phyloP scores from a whole-genome alignment of 257 asterid genomes.

The Solanum chaucha region DNA sequence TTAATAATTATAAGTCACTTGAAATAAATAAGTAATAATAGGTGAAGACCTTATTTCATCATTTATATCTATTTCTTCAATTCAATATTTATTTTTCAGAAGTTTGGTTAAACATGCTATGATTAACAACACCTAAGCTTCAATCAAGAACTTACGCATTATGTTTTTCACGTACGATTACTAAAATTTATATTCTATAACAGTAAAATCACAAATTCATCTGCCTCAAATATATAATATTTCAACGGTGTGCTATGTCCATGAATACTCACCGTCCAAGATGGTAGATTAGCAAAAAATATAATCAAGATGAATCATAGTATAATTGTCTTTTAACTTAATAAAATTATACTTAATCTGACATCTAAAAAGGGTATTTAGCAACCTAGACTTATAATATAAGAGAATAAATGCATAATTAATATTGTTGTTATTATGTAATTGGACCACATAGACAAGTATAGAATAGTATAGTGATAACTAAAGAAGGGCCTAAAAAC shows the following conservation, averaged over 20 bases:
- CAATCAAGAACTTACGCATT: background rate
- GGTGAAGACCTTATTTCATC: background rate
- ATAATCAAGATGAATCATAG: background rate
- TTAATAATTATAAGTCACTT: background rate
- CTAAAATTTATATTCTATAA: background rate
- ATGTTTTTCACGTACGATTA: background rate
- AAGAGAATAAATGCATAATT: background rate
- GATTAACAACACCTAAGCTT: background rate
- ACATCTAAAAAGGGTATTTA: background rate
- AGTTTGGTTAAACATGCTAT: rapidly evolving
- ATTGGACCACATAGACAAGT: background rate
- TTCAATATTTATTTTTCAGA: background rate
- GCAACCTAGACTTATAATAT: background rate
- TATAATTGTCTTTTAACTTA: background rate
- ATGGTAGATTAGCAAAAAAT: background rate
- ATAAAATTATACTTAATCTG: background rate
- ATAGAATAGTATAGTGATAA: background rate
- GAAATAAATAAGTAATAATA: background rate
- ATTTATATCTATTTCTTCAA: background rate
- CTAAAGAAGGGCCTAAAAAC: background rate
- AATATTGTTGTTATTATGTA: background rate
- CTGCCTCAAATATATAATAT: background rate
- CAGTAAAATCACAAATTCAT: background rate
- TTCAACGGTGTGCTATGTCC: background rate
- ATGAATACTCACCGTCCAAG: background rate